phyloP scores from a whole-genome alignment of 306 rosid species.

The Dryas drummondii region DNA sequence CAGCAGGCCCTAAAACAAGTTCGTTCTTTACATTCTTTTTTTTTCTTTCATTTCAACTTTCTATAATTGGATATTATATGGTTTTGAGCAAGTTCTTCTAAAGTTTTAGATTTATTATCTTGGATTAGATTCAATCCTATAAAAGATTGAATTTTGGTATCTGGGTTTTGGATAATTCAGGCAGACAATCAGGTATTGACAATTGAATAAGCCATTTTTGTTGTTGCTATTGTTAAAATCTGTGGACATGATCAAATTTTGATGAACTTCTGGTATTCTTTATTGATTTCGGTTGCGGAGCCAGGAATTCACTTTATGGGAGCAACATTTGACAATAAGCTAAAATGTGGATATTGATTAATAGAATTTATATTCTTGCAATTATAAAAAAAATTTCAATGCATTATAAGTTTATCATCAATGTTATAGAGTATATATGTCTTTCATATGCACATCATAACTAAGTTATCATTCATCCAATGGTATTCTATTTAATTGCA shows the following conservation, averaged over 20 bases:
- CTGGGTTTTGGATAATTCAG: background rate
- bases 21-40: background rate
- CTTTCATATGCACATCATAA: too few relatives aligned
- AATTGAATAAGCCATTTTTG: background rate
- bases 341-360: too few relatives aligned
- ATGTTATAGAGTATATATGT: too few relatives aligned
- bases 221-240: background rate
- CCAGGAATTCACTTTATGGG: background rate
- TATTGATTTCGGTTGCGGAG: background rate
- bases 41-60: too few relatives aligned
- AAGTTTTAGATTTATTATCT: too few relatives aligned
- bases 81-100: background rate
- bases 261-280: background rate
- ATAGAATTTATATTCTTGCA: background rate
- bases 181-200: background rate
- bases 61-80: background rate
- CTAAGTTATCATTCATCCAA: background rate
- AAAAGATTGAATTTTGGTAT: constrained; percentile 3
- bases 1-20: constrained; percentile 33
- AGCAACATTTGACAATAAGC: background rate
- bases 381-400: background rate
- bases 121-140: background rate
- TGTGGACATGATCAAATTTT: background rate
- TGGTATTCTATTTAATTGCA: background rate
- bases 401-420: background rate